phyloP scores from a whole-genome alignment of 176 grass and related monocot genomes.

The Oryza longistaminata region DNA sequence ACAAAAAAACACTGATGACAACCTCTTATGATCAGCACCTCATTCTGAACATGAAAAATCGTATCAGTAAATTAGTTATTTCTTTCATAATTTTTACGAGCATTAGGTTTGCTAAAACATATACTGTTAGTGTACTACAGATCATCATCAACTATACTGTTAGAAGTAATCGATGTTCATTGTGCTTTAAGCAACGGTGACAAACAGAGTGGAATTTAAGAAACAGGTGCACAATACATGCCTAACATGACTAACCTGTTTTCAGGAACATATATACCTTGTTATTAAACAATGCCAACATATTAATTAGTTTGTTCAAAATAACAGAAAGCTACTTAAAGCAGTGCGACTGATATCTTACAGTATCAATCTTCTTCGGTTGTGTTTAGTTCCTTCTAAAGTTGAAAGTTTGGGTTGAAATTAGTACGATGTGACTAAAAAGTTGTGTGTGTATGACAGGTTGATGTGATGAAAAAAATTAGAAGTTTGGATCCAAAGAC shows the following conservation, averaged over 20 bases:
- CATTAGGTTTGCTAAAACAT: neutral
- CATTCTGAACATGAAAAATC: neutral
- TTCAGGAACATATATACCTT: neutral
- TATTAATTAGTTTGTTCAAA: neutral
- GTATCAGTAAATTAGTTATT: neutral
- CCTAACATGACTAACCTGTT: neutral
- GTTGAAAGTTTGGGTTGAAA: too few species aligned
- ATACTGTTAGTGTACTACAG: neutral
- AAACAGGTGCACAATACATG: constrained; percentile 1
- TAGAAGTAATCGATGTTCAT: constrained; percentile 3
- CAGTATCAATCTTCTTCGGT: too few species aligned
- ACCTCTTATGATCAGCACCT: neutral
- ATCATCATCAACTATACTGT: neutral
- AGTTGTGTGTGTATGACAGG: too few species aligned
- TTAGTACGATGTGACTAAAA: too few species aligned
- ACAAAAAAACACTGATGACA: neutral
- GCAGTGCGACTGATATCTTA: constrained; percentile 1
- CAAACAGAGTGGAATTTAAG: neutral
- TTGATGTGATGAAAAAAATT: too few species aligned
- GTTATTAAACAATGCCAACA: neutral
- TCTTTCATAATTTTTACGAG: neutral
- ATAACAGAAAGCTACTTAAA: neutral
- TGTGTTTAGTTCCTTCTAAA: too few species aligned
- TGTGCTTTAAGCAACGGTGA: neutral
- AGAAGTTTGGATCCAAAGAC: too few species aligned